phyloP scores from a whole-genome alignment of 2,329 filamentous ascomycete species.

The Fusarium buxicola region DNA sequence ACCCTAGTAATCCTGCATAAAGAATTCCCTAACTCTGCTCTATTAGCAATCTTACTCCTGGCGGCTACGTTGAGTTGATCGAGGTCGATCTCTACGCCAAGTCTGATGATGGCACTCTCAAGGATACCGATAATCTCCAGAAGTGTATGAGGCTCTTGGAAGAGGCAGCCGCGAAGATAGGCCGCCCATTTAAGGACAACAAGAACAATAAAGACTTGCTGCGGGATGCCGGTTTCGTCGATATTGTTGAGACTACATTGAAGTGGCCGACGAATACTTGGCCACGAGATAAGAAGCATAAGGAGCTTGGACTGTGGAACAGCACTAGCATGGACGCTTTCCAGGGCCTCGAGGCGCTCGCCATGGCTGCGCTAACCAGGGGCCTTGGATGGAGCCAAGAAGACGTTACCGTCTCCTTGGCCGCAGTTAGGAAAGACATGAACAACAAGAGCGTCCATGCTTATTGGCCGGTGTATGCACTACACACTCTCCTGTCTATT shows the following conservation, averaged over 20 bases:
- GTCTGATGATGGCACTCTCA: conserved; percentile 26
- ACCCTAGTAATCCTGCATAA: accelerated
- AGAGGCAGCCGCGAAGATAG: conserved; percentile 25
- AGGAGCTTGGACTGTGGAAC: conserved; percentile 32
- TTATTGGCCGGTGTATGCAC: conserved; percentile 18
- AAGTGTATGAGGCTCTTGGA: conserved; percentile 15
- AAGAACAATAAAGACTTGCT: conserved; percentile 31
- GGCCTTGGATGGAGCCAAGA: conserved; percentile 14
- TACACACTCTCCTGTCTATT: background rate
- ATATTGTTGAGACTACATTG: conserved; percentile 26
- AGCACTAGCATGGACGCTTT: conserved; percentile 26
- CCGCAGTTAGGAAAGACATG: conserved; percentile 18
- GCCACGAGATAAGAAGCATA: conserved; percentile 28
- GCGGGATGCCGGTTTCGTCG: conserved; percentile 16
- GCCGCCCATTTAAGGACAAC: conserved; percentile 31
- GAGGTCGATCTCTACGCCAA: conserved; percentile 30
- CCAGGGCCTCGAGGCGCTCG: conserved; percentile 24
- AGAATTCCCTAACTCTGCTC: accelerated
- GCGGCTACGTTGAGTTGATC: conserved; percentile 29
- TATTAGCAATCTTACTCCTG: conserved; percentile 23
- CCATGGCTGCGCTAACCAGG: conserved; percentile 22
- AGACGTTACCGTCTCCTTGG: conserved; percentile 10
- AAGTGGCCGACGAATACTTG: conserved; percentile 39
- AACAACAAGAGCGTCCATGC: conserved; percentile 21
- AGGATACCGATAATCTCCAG: conserved; percentile 10